Conservation (phyloP, 73 alveolate species). For the Tetrahymena malaccensis region DNA sequence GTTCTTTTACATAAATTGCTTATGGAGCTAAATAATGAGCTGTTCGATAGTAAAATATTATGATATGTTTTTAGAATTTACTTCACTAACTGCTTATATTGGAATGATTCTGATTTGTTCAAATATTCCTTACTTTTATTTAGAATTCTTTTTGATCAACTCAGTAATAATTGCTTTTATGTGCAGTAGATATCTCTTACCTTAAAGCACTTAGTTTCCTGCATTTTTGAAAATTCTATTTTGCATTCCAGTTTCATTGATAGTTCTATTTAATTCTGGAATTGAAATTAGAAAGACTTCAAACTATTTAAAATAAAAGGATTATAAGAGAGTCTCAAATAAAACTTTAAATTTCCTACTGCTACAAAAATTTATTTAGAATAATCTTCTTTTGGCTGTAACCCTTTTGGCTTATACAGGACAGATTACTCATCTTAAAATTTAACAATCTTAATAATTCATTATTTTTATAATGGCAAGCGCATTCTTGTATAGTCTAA, state of each 20-base stretch:
- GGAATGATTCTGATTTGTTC: not conserved
- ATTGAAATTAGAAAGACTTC: not conserved
- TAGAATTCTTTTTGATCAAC: not conserved
- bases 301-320: not conserved
- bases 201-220: not conserved
- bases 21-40: not conserved
- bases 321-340: not conserved
- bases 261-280: not conserved
- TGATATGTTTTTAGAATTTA: not conserved
- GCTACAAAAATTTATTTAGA: not conserved
- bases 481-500: not conserved
- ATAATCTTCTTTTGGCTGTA: not conserved
- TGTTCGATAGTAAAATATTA: not conserved
- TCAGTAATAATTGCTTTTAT: not conserved
- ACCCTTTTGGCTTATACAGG: not conserved
- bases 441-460: not conserved
- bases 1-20: not conserved
- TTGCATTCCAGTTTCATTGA: not conserved
- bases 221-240: not conserved
- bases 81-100: not conserved
- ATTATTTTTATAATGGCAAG: not conserved
- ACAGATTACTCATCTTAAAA: not conserved
- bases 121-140: not conserved
- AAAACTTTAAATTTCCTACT: not conserved
- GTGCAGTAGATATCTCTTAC: not conserved